Evolutionary conservation across 1,139 yeast species (phyloP), one percentile per base, ranked within the genome.

Genomic region (Scheffersomyces cryptocercus): DNA sequence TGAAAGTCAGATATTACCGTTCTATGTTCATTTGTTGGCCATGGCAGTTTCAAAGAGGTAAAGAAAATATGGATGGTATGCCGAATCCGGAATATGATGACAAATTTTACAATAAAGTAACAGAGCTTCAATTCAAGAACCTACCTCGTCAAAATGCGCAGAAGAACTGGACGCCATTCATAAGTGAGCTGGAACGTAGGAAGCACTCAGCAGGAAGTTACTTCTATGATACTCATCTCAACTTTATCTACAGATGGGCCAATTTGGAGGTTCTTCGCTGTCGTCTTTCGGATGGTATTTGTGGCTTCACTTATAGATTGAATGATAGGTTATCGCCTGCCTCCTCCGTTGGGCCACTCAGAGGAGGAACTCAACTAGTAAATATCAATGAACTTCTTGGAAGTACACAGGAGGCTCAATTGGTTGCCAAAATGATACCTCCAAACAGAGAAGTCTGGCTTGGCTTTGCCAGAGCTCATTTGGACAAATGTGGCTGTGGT

Each of bases 101-200:
- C n/a, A 47, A 37, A 8, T 29, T 54, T 3, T 69, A 67, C 47
- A 59, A 52, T 39, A 57, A 52, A 42, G 62, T 60, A 1, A 51
- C 55, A 14, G 75, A 70, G 47, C 55, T 73, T 29, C 45, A 51
- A 29, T 50, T 64, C 26, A 58, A 61, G 28, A 60, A 60, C 33
- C 39, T 45, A 15, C 53, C 55, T 11, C 53, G 69, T 20, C 55
- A 54, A 13, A 49, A 48, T 10, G 59, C 52, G 29, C 75, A 72
- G 47, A 73, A 73, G 51, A 73, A 73, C 50, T 73, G 79, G 79
- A 69, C 76, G 2, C 78, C 79, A 0, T 61, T 73, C 45, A 47
- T 68, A 12, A 64, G 67, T 47, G 52, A 54, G 16, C 37, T 37
- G 2, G 60, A 57, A 26, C 57, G 71, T 40, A 31, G 24, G 12